Evolutionary conservation across 805 yeast species (phyloP), one percentile per base, ranked within the genome.

Genomic region (Spathaspora sp.): DNA sequence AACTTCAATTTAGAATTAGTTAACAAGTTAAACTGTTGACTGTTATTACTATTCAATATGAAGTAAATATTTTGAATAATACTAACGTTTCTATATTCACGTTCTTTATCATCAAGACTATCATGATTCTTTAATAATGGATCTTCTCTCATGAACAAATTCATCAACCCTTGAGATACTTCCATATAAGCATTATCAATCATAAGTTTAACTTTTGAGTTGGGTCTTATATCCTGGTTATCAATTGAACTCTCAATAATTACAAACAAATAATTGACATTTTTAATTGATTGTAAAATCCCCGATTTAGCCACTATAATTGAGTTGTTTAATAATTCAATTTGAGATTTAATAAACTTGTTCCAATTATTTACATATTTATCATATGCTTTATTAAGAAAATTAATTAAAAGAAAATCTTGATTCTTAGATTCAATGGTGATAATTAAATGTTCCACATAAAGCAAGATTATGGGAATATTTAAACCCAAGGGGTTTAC

Each of bases 311-410:
- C 68, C 38, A 63, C 64, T 9, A 73, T 63, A 12, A 66, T 63
- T 1, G 75, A 64, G 50, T 68, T 71, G 48, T 67, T 65, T 39
- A 73, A 55, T 35, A 60, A 42, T 18, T 70, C 75, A 23, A 79
- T 66, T 62, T 87, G 89, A n/a, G 67, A 68, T 16, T 78, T 79
- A 20, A 86, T 66, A 55, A 80, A 81, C 54, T 79, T 80, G 17
- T 68, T 68, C 96, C 96, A 89, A 16, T 73, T 70, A 35, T 66
- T 67, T 42, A 68, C 68, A 44, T 83, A 70, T 61, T 79, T 80
- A 28, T 81, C 82, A n/a, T 72, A 67, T 5, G 83, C 56, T 53
- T 80, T 81, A 31, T 72, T 73, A 54, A 86, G 70, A 49, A 77
- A 71, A 40, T 77, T 73, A 52, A 79, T 70, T 18, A 79, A 68